A percentile compares a stretch with the other conserved stretches of the same genome.
Evolutionary conservation across 805 yeast species (phyloP).

Genomic region (Metschnikowia kunwiensis): DNA sequence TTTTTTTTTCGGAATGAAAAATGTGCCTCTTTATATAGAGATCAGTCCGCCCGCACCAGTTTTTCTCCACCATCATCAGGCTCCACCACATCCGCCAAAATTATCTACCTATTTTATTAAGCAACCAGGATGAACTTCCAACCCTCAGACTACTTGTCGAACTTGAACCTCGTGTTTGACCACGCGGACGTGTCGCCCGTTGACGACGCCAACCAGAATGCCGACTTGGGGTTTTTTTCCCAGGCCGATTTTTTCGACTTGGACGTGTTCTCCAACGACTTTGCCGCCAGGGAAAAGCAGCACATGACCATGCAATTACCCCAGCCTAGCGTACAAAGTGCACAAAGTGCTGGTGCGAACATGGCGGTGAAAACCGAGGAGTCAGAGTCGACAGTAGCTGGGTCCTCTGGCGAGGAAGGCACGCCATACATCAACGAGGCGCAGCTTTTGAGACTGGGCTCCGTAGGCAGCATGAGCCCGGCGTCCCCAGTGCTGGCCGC

Average conservation of each 20-base stretch:
- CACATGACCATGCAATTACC: slow-evolving; percentile 7
- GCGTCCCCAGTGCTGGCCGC: slow-evolving; percentile 1
- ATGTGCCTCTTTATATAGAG: slow-evolving; percentile 1
- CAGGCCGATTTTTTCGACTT: slow-evolving; percentile 40
- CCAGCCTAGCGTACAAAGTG: slow-evolving; percentile 1
- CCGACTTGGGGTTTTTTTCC: slow-evolving; percentile 39
- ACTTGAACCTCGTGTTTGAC: slow-evolving; percentile 40
- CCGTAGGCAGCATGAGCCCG: slow-evolving; percentile 1
- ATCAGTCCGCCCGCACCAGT: neutral
- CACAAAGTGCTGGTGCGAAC: neutral
- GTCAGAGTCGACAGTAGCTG: slow-evolving; percentile 7
- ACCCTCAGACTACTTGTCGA: slow-evolving; percentile 39
- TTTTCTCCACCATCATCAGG: neutral
- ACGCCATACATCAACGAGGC: neutral
- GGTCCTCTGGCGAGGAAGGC: neutral
- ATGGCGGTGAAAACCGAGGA: slow-evolving; percentile 5
- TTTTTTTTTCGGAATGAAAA: neutral
- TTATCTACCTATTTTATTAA: slow-evolving; percentile 9
- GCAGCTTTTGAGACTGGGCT: neutral
- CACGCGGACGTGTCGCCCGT: slow-evolving; percentile 21
- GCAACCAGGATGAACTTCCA: slow-evolving; percentile 36
- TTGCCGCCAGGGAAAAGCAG: slow-evolving; percentile 14
- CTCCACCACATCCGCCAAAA: slow-evolving; percentile 1
- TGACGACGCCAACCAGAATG: slow-evolving; percentile 16
- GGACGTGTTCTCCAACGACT: slow-evolving; percentile 30